These are phyloP conservation scores for Trichoderma brevicompactum DNA, from an alignment of 2,329 filamentous ascomycete species.

Conservation along the genomic window DNA sequence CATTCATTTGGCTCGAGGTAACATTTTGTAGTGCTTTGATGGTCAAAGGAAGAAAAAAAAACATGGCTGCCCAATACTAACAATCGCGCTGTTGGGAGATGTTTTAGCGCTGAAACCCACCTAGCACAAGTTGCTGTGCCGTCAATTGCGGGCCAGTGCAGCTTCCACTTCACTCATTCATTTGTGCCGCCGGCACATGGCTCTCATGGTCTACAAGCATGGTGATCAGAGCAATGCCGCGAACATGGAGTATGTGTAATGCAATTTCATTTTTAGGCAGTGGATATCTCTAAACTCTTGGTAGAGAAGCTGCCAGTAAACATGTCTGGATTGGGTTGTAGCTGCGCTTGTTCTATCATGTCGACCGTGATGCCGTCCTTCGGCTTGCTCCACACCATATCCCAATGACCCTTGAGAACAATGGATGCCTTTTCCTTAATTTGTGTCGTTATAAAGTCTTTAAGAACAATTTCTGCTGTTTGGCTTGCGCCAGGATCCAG, in stretches of 20 bases:
- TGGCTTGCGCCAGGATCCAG: conserved; percentile 45
- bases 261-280: background rate
- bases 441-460: conserved; percentile 42
- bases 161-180: no score
- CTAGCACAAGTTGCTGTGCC: background rate
- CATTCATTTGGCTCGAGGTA: background rate
- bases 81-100: background rate
- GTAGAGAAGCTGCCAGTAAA: conserved; percentile 34
- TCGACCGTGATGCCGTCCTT: conserved; percentile 35
- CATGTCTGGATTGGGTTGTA: conserved; percentile 31
- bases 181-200: background rate
- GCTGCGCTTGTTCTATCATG: conserved; percentile 32
- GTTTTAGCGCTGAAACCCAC: conserved; percentile 5
- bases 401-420: conserved; percentile 46
- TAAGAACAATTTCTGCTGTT: conserved; percentile 45
- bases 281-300: conserved; percentile 23
- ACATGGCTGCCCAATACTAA: background rate
- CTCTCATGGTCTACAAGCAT: background rate
- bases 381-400: conserved; percentile 38
- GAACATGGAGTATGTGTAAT: background rate
- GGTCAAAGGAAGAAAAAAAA: background rate
- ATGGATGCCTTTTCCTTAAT: conserved; percentile 40
- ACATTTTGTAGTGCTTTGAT: background rate
- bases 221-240: background rate
- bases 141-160: background rate